Conservation (phyloP, 768 basidiomycete species). For the Mycena belliarum region DNA sequence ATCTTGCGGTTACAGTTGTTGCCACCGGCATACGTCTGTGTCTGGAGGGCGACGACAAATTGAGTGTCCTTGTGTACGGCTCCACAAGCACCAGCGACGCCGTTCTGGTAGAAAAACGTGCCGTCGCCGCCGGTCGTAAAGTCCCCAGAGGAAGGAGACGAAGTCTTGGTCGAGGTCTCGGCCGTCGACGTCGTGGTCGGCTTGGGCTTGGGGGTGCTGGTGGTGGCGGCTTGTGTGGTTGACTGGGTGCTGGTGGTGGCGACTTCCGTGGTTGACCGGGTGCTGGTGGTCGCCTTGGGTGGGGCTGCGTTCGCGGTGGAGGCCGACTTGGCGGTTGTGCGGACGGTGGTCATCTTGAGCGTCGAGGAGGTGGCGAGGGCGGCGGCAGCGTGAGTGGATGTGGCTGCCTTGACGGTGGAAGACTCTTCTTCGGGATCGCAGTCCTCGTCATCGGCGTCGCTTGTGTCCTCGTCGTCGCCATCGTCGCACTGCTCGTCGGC, state of each 20-base stretch:
- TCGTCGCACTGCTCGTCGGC: conserved; percentile 35
- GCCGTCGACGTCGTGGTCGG: conserved; percentile 16
- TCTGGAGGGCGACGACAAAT: conserved; percentile 55
- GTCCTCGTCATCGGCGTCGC: conserved; percentile 32
- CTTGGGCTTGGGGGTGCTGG: background rate
- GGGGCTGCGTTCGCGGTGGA: conserved; percentile 11
- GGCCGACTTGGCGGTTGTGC: background rate
- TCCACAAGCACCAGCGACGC: conserved; percentile 82
- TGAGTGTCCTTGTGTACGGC: conserved; percentile 12
- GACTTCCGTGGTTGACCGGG: too few species aligned
- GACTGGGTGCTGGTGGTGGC: too few species aligned
- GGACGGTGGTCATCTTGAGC: background rate
- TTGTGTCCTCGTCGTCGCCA: conserved; percentile 28
- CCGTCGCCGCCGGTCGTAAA: conserved; percentile 48
- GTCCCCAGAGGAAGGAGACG: conserved; percentile 11
- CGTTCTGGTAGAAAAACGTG: conserved; percentile 72
- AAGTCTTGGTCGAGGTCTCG: conserved; percentile 10
- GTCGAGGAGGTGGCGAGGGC: conserved; percentile 13
- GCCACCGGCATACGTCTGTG: conserved; percentile 46
- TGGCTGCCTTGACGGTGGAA: conserved; percentile 22
- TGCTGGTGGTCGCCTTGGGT: conserved; percentile 16
- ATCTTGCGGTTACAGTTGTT: conserved; percentile 67
- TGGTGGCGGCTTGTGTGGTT: too few species aligned
- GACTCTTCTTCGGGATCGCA: background rate
- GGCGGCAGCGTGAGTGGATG: conserved; percentile 6